Percentiles rank a stretch among this genome's conserved stretches.
Evolutionary conservation across 305 asterid species (phyloP).

Genomic region (Fraxinus nigra): DNA sequence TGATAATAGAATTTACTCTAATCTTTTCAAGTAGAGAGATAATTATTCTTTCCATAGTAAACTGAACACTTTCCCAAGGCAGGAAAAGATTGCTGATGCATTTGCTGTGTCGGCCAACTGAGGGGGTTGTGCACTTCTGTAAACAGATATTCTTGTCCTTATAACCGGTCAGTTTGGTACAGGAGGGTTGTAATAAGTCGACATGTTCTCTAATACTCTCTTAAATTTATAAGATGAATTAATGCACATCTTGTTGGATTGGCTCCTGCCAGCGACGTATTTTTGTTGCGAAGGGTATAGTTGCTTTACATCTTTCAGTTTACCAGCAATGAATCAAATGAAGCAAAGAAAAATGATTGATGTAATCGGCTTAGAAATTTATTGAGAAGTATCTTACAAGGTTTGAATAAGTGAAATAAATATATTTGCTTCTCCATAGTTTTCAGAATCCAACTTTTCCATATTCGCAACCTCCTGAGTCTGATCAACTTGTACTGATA

Average conservation of each 20-base stretch:
- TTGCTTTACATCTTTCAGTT: background rate
- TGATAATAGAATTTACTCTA: background rate
- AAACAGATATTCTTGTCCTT: background rate
- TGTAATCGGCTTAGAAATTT: background rate
- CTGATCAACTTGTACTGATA: background rate
- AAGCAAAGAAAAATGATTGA: background rate
- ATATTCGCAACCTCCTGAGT: background rate
- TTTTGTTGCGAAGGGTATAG: background rate
- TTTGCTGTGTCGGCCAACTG: background rate
- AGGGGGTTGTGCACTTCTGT: background rate
- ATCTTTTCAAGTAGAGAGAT: background rate
- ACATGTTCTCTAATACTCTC: background rate
- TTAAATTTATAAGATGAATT: background rate
- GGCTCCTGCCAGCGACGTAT: background rate
- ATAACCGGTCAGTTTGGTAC: background rate
- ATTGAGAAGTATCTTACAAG: background rate
- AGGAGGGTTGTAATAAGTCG: background rate
- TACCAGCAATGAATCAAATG: background rate
- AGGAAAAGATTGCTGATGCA: background rate
- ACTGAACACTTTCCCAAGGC: background rate
- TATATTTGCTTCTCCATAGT: background rate
- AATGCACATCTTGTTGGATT: background rate
- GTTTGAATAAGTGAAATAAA: background rate
- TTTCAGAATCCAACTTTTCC: background rate
- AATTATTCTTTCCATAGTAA: background rate